phyloP scores from a whole-genome alignment of 139 green algal species.

The Mychonastes homosphaera region DNA sequence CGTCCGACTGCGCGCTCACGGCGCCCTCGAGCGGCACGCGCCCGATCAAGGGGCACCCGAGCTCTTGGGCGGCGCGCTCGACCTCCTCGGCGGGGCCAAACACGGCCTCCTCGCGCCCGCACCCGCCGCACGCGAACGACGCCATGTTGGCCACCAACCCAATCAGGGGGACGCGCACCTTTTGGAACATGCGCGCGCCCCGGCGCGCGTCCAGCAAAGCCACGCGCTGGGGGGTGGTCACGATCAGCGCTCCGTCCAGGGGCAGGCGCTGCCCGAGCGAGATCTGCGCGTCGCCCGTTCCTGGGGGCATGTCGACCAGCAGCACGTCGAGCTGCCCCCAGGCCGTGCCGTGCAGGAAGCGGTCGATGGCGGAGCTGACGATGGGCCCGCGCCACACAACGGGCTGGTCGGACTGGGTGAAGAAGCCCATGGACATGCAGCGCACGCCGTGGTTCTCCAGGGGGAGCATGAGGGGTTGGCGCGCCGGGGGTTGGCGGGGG shows the following conservation, averaged over 20 bases:
- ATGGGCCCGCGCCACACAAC: conserved; percentile 85
- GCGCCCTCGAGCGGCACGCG: conserved; percentile 56
- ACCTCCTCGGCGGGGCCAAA: conserved; percentile 80
- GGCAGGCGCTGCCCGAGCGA: conserved; percentile 63
- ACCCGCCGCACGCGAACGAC: conserved; percentile 55
- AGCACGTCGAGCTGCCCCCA: conserved; percentile 81
- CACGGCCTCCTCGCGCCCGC: conserved; percentile 59
- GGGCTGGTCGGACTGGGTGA: conserved; percentile 62
- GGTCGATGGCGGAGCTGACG: conserved; percentile 79
- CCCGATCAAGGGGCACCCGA: conserved; percentile 63
- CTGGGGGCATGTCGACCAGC: conserved; percentile 90
- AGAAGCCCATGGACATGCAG: conserved; percentile 83
- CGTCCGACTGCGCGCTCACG: conserved; percentile 46
- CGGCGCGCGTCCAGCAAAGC: conserved; percentile 50
- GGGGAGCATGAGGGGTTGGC: conserved; percentile 40
- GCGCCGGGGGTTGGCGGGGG: background rate
- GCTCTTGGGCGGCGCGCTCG: conserved; percentile 40
- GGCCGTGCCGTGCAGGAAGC: conserved; percentile 59
- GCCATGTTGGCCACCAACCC: conserved; percentile 89
- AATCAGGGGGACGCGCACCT: conserved; percentile 65
- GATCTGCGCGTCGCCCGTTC: conserved; percentile 64
- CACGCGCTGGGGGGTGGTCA: conserved; percentile 77
- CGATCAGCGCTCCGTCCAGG: conserved; percentile 72
- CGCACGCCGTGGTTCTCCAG: conserved; percentile 61
- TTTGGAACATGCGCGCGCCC: conserved; percentile 72